Percentiles rank a stretch among this genome's conserved stretches.
Conservation (phyloP, 176 grass and related monocot genomes). For the Zoysia pacifica region DNA sequence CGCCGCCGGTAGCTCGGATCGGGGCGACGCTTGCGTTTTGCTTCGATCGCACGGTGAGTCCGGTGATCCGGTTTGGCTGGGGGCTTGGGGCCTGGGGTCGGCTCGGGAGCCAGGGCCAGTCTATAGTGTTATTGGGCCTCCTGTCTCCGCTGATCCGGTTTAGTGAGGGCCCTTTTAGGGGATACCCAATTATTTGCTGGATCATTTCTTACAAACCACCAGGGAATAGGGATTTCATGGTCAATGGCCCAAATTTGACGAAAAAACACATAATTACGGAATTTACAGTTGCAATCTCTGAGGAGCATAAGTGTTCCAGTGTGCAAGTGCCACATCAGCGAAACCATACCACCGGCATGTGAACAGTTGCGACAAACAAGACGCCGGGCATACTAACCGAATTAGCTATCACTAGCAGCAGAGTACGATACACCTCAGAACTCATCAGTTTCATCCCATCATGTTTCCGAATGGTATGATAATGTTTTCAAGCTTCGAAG, state of each 20-base stretch:
- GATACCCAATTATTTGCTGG: no score
- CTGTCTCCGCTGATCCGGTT: no score
- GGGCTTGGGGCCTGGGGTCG: no score
- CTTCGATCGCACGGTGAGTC: neutral
- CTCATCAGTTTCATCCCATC: conserved; percentile 33
- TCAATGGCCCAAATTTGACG: no score
- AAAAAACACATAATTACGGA: no score
- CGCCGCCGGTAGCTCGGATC: conserved; percentile 10
- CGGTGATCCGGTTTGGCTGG: no score
- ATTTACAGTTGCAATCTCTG: no score
- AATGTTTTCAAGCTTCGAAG: conserved; percentile 65
- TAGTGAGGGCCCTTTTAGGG: no score
- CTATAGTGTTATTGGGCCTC: no score
- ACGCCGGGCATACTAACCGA: neutral
- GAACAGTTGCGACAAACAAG: neutral
- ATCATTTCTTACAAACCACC: no score
- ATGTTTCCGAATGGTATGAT: conserved; percentile 85
- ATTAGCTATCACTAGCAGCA: conserved; percentile 1
- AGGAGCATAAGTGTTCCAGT: neutral
- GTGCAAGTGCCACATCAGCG: neutral
- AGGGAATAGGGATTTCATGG: no score
- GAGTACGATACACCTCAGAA: neutral
- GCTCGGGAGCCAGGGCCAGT: no score
- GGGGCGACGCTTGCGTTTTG: neutral
- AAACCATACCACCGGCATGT: neutral